Percentiles rank a stretch among this genome's conserved stretches.
phyloP scores from a whole-genome alignment of 179 eudicot genomes.

The Gypsophila paniculata region DNA sequence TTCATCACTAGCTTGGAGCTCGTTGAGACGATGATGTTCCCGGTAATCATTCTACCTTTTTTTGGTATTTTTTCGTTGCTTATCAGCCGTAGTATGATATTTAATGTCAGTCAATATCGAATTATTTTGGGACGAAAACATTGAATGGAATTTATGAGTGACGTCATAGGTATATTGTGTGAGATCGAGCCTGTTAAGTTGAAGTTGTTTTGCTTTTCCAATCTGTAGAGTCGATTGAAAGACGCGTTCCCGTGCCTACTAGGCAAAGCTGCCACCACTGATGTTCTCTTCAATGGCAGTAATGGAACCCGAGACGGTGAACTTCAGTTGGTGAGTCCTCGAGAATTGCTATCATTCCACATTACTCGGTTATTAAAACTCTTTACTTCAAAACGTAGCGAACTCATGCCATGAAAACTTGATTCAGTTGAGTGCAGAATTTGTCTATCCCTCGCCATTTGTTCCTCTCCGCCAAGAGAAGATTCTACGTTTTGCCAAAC shows the following conservation, averaged over 20 bases:
- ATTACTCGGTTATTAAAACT: background rate
- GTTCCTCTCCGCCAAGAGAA: conserved; percentile 63
- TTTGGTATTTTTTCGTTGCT: background rate
- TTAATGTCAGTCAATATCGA: background rate
- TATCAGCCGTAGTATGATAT: background rate
- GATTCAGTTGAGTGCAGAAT: conserved; percentile 66
- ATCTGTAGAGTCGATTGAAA: conserved; percentile 50
- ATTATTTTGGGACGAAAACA: background rate
- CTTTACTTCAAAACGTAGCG: conserved; percentile 1
- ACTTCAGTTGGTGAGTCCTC: conserved; percentile 55
- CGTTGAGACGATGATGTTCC: conserved; percentile 54
- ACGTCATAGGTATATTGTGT: background rate
- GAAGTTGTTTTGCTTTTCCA: conserved; percentile 7
- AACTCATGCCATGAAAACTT: conserved; percentile 15
- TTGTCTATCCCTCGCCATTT: conserved; percentile 56
- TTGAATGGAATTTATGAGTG: background rate
- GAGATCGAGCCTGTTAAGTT: no score
- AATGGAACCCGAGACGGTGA: conserved; percentile 53
- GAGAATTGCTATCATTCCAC: background rate
- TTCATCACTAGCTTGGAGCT: conserved; percentile 46
- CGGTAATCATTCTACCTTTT: conserved; percentile 37
- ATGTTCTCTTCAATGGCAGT: conserved; percentile 46
- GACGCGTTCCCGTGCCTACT: conserved; percentile 57
- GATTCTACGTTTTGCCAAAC: conserved; percentile 65
- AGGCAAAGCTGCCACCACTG: conserved; percentile 41